Conservation (phyloP, 768 basidiomycete genomes). For the Strobilomyces confusus region DNA sequence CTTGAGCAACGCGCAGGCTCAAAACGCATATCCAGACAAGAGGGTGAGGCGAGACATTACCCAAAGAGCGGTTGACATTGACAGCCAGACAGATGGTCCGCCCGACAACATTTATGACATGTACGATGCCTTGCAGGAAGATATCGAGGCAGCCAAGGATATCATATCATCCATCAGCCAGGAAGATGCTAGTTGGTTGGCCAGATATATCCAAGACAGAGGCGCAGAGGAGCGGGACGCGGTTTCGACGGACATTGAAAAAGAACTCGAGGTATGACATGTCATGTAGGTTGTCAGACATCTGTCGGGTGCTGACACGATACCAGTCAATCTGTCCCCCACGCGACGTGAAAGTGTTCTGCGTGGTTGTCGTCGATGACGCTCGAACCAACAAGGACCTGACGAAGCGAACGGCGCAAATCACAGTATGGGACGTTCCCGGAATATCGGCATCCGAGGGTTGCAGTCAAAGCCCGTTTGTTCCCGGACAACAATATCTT, state of each 20-base stretch:
- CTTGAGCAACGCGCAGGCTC: constrained; percentile 54
- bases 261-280: constrained; percentile 62
- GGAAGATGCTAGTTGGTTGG: constrained; percentile 61
- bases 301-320: constrained; percentile 2
- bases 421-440: constrained; percentile 82
- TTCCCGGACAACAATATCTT: constrained; percentile 62
- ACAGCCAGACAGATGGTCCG: constrained; percentile 17
- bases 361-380: constrained; percentile 68
- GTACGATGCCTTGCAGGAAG: constrained; percentile 60
- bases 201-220: constrained; percentile 46
- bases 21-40: constrained; percentile 38
- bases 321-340: constrained; percentile 59
- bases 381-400: constrained; percentile 49
- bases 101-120: constrained; percentile 51
- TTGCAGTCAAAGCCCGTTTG: constrained; percentile 46
- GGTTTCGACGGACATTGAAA: constrained; percentile 58
- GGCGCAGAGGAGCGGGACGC: constrained; percentile 47
- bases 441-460: constrained; percentile 49
- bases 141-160: constrained; percentile 40
- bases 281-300: background rate
- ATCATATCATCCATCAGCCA: constrained; percentile 40
- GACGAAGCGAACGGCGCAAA: constrained; percentile 59
- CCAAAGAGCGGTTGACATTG: background rate
- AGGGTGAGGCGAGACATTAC: constrained; percentile 32
- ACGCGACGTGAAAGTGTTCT: constrained; percentile 71